phyloP scores from a whole-genome alignment of 2,329 filamentous ascomycete species.

The Alternaria incomplexa region DNA sequence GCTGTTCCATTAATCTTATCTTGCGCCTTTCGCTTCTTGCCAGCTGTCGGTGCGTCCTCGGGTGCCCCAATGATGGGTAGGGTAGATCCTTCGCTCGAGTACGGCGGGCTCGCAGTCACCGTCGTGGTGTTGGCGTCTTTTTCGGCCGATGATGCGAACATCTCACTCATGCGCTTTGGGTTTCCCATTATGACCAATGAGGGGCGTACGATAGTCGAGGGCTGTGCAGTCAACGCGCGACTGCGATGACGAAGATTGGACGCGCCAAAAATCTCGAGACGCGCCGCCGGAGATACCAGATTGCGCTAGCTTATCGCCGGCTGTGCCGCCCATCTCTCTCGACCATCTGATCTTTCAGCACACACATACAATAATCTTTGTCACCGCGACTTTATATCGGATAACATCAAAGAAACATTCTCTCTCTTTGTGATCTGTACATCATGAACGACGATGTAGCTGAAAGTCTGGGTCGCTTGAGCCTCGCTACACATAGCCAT shows the following conservation, averaged over 20 bases:
- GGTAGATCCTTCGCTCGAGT: constrained; percentile 31
- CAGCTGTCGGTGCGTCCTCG: neutral
- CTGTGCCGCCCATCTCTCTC: neutral
- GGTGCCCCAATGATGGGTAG: constrained; percentile 18
- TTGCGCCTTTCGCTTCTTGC: constrained; percentile 17
- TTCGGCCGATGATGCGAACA: constrained; percentile 23
- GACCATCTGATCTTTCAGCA: neutral
- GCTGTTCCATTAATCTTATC: neutral
- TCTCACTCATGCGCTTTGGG: constrained; percentile 28
- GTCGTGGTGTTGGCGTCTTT: constrained; percentile 6
- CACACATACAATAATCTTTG: neutral
- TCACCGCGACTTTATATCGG: neutral
- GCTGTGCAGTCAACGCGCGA: neutral
- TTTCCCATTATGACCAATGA: constrained; percentile 13
- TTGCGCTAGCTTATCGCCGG: constrained; percentile 7
- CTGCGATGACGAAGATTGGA: constrained; percentile 10
- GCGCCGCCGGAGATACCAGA: constrained; percentile 10
- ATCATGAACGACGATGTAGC: neutral
- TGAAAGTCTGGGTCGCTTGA: neutral
- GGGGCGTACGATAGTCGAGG: neutral
- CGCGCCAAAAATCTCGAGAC: constrained; percentile 13
- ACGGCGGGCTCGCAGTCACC: constrained; percentile 11
- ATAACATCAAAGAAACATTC: neutral
- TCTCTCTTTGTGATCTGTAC: neutral
- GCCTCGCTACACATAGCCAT: neutral